A percentile compares a stretch with the other conserved stretches of the same genome.
phyloP scores from a whole-genome alignment of 805 yeast species.

The Wickerhamiella slavikovae region DNA sequence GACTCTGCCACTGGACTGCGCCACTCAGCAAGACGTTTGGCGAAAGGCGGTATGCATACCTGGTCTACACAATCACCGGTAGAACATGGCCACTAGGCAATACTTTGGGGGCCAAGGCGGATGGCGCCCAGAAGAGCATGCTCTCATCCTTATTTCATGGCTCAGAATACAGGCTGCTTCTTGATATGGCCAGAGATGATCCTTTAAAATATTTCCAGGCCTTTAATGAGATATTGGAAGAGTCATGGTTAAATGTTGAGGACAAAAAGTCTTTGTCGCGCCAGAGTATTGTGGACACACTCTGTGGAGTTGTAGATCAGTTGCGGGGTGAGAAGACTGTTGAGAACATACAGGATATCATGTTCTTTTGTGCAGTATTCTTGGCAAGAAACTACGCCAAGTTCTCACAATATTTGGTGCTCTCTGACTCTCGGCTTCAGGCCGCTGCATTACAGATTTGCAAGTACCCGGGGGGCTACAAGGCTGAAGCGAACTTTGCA shows the following conservation, averaged over 20 bases:
- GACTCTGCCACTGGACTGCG: slow-evolving; percentile 44
- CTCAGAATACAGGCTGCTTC: slow-evolving; percentile 3
- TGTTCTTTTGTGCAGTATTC: no score
- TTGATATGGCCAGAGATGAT: slow-evolving; percentile 1
- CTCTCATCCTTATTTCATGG: slow-evolving; percentile 49
- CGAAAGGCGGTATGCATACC: slow-evolving; percentile 27
- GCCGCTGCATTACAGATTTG: slow-evolving; percentile 32
- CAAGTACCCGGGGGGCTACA: no score
- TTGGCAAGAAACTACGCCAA: slow-evolving; percentile 67
- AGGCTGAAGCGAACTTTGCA: slow-evolving; percentile 30
- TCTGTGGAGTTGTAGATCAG: no score
- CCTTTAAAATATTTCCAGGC: slow-evolving; percentile 34
- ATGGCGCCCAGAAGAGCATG: slow-evolving; percentile 29
- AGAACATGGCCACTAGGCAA: slow-evolving; percentile 57
- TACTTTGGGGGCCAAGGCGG: slow-evolving; percentile 19
- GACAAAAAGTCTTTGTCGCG: slow-evolving; percentile 29
- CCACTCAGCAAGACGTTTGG: slow-evolving; percentile 9
- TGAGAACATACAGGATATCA: no score
- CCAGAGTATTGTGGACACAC: slow-evolving; percentile 57
- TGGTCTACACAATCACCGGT: slow-evolving; percentile 54
- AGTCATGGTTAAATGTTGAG: slow-evolving; percentile 47
- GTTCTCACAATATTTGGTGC: slow-evolving; percentile 58
- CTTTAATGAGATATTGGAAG: slow-evolving; percentile 71
- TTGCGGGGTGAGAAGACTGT: no score
- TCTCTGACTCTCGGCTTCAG: slow-evolving; percentile 39